These are phyloP conservation scores for Alternaria atra DNA, from an alignment of 2,329 filamentous ascomycete species.

Conservation along the genomic window DNA sequence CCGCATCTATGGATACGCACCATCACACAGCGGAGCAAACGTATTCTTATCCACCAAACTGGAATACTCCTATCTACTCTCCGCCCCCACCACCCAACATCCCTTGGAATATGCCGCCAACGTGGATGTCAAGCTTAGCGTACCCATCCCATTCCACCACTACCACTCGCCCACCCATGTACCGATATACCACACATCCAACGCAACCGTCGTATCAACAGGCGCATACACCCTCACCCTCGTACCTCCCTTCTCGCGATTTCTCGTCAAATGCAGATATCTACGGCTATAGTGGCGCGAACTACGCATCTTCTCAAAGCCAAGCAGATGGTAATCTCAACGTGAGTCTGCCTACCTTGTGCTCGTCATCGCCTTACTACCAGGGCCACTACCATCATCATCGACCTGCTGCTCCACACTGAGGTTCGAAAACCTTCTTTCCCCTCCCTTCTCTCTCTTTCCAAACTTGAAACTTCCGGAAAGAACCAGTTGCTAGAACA, in stretches of 20 bases:
- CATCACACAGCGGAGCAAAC: slow-evolving; percentile 19
- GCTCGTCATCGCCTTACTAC: slow-evolving; percentile 9
- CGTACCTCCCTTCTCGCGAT: slow-evolving; percentile 20
- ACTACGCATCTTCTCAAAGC: slow-evolving; percentile 15
- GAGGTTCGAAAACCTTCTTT: slow-evolving; percentile 14
- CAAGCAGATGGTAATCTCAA: slow-evolving; percentile 20
- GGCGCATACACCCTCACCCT: slow-evolving; percentile 19
- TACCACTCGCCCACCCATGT: slow-evolving; percentile 18
- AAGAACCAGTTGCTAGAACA: not conserved
- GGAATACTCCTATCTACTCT: slow-evolving; percentile 29
- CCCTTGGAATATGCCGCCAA: slow-evolving; percentile 29
- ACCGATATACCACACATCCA: slow-evolving; percentile 24
- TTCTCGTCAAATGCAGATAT: slow-evolving; percentile 17
- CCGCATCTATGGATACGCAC: slow-evolving; percentile 23
- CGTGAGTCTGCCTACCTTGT: slow-evolving; percentile 29
- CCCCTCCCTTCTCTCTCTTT: slow-evolving; percentile 1
- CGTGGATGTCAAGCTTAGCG: slow-evolving; percentile 29
- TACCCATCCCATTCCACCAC: slow-evolving; percentile 14
- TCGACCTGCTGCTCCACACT: slow-evolving; percentile 11
- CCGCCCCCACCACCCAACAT: slow-evolving; percentile 22
- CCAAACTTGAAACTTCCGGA: not conserved
- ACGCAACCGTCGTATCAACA: slow-evolving; percentile 23
- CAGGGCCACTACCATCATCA: slow-evolving; percentile 3
- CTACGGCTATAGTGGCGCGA: slow-evolving; percentile 19
- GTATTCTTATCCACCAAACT: slow-evolving; percentile 25